Base-by-base conservation (phyloP, 352 stramenopile genomes). In the Aphanomyces euteiches region DNA sequence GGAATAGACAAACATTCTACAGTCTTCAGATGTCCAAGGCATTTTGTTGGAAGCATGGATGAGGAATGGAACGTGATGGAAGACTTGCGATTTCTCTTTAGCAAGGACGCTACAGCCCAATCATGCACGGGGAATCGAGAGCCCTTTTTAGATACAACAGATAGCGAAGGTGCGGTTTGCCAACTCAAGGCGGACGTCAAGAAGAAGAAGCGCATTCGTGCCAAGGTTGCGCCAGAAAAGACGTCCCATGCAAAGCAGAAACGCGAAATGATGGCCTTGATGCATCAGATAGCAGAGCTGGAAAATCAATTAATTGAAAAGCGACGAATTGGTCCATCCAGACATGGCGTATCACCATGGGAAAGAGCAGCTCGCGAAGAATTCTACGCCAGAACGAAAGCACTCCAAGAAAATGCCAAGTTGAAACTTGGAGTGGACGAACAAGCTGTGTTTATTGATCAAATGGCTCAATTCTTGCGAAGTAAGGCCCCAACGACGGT, bases 21-120 rank as follows among this genome's bases (percentile, higher is more conserved):
- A 28, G 28, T 28, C 28, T 28, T 28, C 28, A 28, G 28, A 28
- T 28, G 28, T 2, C 28, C 28, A 28, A n/a, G n/a, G n/a, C n/a
- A n/a, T n/a, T n/a, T 28, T 28, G 28, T 28, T 28, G 28, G 28
- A 28, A 28, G 28, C 28, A 28, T 28, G 28, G 58, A 40, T 34
- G 37, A 41, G 15, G 5, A 19, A 37, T 15, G 3, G 38, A 28
- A 47, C 39, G 13, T 66, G 28, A 38, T 66, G 7, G 39, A 66
- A 13, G 58, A 66, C 58, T 47, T 66, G 28, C 58, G 21, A 41
- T 66, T 66, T 41, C 58, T 66, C 28, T 47, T 66, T 41, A 28
- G 37, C 7, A 37, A 15, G 7, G 36, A 66, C 12, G 5, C 34
- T 41, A 66, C 4, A 17, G 48, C 12, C 53, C 3, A 15, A 5